A percentile compares a stretch with the other conserved stretches of the same genome.
phyloP scores from a whole-genome alignment of 768 basidiomycete genomes.

The Hygrocybe coccinea region DNA sequence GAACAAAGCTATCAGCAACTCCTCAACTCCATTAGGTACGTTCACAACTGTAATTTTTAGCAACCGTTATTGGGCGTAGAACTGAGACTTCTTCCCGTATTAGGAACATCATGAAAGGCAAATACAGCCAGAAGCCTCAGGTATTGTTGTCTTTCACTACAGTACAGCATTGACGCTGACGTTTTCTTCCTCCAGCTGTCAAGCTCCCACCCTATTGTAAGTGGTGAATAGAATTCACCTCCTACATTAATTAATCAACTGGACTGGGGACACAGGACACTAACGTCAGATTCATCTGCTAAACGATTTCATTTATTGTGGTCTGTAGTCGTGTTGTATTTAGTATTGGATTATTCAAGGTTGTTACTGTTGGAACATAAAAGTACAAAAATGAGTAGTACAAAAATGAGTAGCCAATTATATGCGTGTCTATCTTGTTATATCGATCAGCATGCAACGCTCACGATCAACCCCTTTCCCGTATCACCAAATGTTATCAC shows the following conservation, averaged over 20 bases:
- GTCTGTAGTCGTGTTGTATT: not conserved
- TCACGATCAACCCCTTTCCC: conserved; percentile 8
- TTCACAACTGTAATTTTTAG: not conserved
- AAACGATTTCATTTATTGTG: not conserved
- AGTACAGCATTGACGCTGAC: not conserved
- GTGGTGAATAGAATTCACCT: too few relatives aligned
- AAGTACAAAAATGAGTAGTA: not conserved
- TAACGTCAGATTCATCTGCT: conserved; percentile 29
- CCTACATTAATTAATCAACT: not conserved
- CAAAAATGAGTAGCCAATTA: not conserved
- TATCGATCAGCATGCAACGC: conserved; percentile 1
- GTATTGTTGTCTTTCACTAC: conserved; percentile 31
- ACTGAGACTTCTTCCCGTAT: not conserved
- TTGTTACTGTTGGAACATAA: not conserved
- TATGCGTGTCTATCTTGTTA: not conserved
- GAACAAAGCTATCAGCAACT: conserved; percentile 52
- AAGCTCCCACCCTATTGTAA: conserved; percentile 41
- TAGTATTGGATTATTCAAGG: not conserved
- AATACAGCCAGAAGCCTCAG: conserved; percentile 59
- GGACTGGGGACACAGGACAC: conserved; percentile 22
- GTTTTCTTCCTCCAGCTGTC: conserved; percentile 25
- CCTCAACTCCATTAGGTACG: conserved; percentile 26
- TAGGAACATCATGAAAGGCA: conserved; percentile 39
- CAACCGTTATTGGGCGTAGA: not conserved
- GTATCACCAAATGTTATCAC: conserved; percentile 10